These are phyloP conservation scores for Cylindrodendrum hubeiense DNA, from an alignment of 2,329 filamentous ascomycete genomes.

Conservation along the genomic window DNA sequence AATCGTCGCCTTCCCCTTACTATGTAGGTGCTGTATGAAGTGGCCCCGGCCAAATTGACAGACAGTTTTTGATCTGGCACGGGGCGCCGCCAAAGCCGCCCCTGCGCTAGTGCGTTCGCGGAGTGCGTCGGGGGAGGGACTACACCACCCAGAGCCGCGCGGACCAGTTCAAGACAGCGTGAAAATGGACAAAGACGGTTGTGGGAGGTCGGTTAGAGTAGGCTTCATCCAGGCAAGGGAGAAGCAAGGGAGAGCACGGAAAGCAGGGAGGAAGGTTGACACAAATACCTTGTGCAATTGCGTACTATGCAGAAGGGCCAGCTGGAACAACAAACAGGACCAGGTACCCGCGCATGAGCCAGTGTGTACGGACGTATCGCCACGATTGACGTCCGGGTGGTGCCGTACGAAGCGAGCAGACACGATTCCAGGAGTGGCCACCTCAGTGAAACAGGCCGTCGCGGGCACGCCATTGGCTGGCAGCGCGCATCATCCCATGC, in stretches of 20 bases:
- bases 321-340: not conserved
- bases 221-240: slow-evolving; percentile 5
- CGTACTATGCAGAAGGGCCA: not conserved
- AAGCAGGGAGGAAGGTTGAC: not conserved
- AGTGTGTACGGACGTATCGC: not conserved
- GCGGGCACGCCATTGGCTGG: slow-evolving; percentile 30
- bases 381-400: not conserved
- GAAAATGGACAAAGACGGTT: not conserved
- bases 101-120: slow-evolving; percentile 32
- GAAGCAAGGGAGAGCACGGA: not conserved
- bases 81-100: slow-evolving; percentile 25
- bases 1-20: not conserved
- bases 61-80: not conserved
- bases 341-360: not conserved
- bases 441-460: slow-evolving; percentile 35
- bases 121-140: not conserved
- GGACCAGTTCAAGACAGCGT: slow-evolving; percentile 5
- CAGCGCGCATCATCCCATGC: slow-evolving; percentile 28
- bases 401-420: slow-evolving; percentile 11
- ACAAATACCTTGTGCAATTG: not conserved
- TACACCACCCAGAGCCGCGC: slow-evolving; percentile 5
- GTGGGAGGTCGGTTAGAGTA: not conserved
- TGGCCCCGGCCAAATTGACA: not conserved
- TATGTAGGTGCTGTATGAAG: not conserved
- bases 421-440: slow-evolving; percentile 16